Base-by-base conservation (phyloP, 768 basidiomycete genomes). In the Amylocystis lapponica region DNA sequence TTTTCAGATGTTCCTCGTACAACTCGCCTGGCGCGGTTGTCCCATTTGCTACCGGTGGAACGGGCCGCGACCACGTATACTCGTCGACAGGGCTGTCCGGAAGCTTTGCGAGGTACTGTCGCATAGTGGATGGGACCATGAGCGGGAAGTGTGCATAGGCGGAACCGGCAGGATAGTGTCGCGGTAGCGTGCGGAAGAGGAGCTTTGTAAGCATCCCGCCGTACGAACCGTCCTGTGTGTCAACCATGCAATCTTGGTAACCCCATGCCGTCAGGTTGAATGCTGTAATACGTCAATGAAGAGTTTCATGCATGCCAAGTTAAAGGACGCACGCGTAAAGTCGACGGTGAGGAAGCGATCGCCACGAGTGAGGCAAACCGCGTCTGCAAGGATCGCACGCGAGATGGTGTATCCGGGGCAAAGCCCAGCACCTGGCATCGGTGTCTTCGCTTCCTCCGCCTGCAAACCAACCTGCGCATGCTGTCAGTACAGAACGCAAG, bases 401-500 rank as follows among this genome's bases (percentile, higher is more conserved):
- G 86, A 86, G 50, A 87, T 83, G 4, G 89, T 90, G 65, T 80
- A 89, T 21, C 86, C 85, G 4, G 86, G 86, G 58, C 86, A 89
- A 4, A 90, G 58, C 10, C 87, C 88, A 5, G 84, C 80, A 6
- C 86, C 89, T 1, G 78, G 73, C 19, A 70, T 69, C 5, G 79
- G 74, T 2, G 53, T 39, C 56, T 89, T 90, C 2, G 83, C 56
- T 52, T 88, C 70, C 59, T 91, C 88, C 5, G 84, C 83, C 33
- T 57, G 57, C 43, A 62, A 10, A 3, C 60, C 60, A 7, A 60
- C 50, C 50, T 51, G 27, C 17, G 41, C n/a, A n/a, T 19, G 20
- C 16, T 4, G 17, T 29, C 27, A n/a, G n/a, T 27, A 9, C 5
- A 9, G 26, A 12, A 14, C 14, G 20, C 25, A 12, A 27, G 13